Evolutionary conservation across 1,139 yeast species (phyloP).

Genomic region (Candida buenavistaensis): DNA sequence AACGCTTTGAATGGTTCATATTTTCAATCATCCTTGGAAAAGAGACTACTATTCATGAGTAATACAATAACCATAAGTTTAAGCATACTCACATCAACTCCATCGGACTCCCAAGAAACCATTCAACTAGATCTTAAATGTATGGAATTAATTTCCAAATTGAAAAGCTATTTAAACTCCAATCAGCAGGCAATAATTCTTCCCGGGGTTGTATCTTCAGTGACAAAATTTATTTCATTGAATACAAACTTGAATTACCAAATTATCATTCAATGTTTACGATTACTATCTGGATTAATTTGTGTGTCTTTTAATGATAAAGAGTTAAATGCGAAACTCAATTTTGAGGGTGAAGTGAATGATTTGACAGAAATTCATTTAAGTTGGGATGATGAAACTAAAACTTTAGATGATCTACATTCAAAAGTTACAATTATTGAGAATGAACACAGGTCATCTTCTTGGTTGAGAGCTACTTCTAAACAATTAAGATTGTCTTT

Average conservation of each 20-base stretch:
- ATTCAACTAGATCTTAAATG: conserved; percentile 6
- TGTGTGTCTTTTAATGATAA: conserved; percentile 30
- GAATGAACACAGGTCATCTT: conserved; percentile 37
- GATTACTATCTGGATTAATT: conserved; percentile 22
- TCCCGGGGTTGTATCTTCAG: conserved; percentile 41
- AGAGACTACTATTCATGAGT: conserved; percentile 28
- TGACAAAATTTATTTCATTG: conserved; percentile 27
- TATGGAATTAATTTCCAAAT: conserved; percentile 9
- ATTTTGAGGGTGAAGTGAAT: conserved; percentile 3
- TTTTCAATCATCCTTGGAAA: conserved; percentile 17
- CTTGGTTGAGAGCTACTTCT: conserved; percentile 69
- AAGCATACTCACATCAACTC: conserved; percentile 16
- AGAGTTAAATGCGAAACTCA: conserved; percentile 19
- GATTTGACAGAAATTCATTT: conserved; percentile 19
- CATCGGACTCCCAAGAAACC: conserved; percentile 12
- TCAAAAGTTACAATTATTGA: conserved; percentile 11
- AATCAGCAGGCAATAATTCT: conserved; percentile 38
- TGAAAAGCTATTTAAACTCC: conserved; percentile 18
- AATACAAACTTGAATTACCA: conserved; percentile 27
- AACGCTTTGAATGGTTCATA: conserved; percentile 15
- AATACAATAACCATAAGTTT: conserved; percentile 25
- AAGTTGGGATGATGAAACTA: conserved; percentile 19
- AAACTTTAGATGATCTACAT: conserved; percentile 9
- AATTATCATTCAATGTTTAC: conserved; percentile 22
- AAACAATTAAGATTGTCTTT: conserved; percentile 56